phyloP scores from a whole-genome alignment of 352 stramenopile species.

The Phytophthora pluvialis region DNA sequence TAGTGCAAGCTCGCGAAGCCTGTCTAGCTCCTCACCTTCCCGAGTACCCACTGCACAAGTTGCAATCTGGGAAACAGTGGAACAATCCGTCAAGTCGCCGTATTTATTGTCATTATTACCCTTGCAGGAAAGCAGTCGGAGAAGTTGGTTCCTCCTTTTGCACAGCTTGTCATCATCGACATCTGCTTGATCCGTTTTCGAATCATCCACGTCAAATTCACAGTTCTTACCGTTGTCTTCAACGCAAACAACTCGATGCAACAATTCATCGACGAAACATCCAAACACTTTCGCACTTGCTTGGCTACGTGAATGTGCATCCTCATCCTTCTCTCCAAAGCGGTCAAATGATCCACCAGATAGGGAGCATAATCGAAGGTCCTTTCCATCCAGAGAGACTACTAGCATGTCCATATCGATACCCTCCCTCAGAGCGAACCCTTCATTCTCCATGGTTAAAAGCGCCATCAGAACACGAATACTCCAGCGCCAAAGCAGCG shows the following conservation, averaged over 20 bases:
- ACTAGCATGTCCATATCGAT: slow-evolving; percentile 37
- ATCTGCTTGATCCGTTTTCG: neutral
- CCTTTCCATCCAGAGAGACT: slow-evolving; percentile 33
- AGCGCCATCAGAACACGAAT: slow-evolving; percentile 41
- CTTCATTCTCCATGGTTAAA: slow-evolving; percentile 39
- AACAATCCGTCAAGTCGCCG: slow-evolving; percentile 23
- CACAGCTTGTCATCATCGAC: slow-evolving; percentile 4
- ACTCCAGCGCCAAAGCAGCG: slow-evolving; percentile 42
- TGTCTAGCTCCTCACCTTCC: slow-evolving; percentile 10
- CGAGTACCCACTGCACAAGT: neutral
- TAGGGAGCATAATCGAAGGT: slow-evolving; percentile 39
- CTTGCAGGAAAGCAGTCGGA: neutral
- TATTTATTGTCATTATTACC: neutral
- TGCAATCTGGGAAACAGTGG: slow-evolving; percentile 22
- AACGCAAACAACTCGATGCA: neutral
- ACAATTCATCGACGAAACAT: slow-evolving; percentile 17
- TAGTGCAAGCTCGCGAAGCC: slow-evolving; percentile 19
- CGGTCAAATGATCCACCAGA: slow-evolving; percentile 11
- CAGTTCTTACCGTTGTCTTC: neutral
- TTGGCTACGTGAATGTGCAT: slow-evolving; percentile 1
- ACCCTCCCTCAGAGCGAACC: slow-evolving; percentile 12
- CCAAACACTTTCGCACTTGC: slow-evolving; percentile 6
- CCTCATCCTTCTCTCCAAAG: slow-evolving; percentile 9
- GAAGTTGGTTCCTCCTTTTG: slow-evolving; percentile 20
- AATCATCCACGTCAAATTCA: neutral